Base-by-base conservation (phyloP, 2,329 filamentous ascomycete species). In the Penicillium sumatraense region DNA sequence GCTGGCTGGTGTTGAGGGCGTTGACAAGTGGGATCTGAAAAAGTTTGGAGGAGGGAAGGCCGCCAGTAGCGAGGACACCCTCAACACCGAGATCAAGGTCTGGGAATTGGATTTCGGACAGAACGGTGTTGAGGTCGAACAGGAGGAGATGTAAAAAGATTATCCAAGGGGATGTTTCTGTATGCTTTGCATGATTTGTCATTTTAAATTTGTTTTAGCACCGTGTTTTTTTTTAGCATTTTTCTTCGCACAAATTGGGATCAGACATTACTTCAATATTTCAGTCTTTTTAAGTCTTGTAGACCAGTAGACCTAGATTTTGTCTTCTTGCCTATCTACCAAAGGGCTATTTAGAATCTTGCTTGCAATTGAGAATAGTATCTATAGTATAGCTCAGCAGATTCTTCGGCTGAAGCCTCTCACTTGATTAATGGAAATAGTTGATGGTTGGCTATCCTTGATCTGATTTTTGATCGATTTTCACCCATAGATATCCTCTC, bases 11-110 rank as follows among this genome's bases (percentile, higher is more conserved):
- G 26, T 74, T 0, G 73, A 78, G 54, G 78, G 77, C 1, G 75
- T 79, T 0, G 79, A 81, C 68, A 80, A 78, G 68, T 81, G 79
- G 80, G 67, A 73, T 50, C 65, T 76, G 11, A 78, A 80, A 65
- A 69, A 63, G 0, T 81, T 76, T 61, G 79, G 79, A 0, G 51
- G 56, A 7, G 80, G 80, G 3, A 80, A 79, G 68, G 80, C 80
- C 1, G 75, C 80, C 66, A 69, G 68, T 14, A 63, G 70, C 23
- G 63, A 69, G n/a, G 72, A 74, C 45, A 29, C 65, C 23, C 36
- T 70, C 48, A 45, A 65, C 26, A 48, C 51, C 3, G 51, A 61
- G 21, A 50, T 66, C 35, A 56, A 49, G 9, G 52, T 27, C 26
- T 69, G 65, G 66, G 65, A 65, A 33, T 51, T 68, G 63, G 54